Conservation (phyloP, 164 flowering plant species). For the Sextonia rubra region DNA sequence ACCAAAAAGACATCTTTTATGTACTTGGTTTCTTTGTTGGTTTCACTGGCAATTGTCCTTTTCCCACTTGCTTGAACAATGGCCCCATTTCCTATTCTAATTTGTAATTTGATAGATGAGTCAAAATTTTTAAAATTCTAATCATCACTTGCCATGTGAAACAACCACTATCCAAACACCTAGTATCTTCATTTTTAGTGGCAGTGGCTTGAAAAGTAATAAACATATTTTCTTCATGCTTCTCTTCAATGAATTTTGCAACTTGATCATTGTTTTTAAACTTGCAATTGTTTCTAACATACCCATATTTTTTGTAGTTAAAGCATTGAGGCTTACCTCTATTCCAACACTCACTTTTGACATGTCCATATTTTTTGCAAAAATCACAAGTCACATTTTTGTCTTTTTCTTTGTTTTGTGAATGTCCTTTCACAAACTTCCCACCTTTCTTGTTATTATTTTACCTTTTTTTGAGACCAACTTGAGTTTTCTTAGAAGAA, state of each 20-base stretch:
- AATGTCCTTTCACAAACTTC: background rate
- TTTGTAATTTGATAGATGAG: background rate
- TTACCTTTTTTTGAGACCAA: background rate
- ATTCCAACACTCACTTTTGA: background rate
- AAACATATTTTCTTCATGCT: background rate
- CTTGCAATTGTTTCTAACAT: background rate
- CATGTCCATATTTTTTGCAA: background rate
- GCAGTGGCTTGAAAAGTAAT: background rate
- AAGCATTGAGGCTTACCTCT: background rate
- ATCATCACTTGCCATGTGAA: background rate
- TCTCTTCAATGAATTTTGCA: background rate
- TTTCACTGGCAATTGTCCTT: background rate
- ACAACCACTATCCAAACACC: background rate
- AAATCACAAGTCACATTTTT: background rate
- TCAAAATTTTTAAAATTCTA: background rate
- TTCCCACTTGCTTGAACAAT: background rate
- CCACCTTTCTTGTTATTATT: background rate
- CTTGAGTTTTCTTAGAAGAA: background rate
- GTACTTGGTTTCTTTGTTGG: too few species aligned
- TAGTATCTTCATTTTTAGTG: background rate
- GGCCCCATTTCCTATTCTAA: background rate
- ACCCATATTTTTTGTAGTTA: background rate
- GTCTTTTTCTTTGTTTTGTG: too few species aligned
- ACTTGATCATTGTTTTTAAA: background rate
- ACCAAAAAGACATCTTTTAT: background rate